Evolutionary conservation across 805 yeast genomes (phyloP).

Genomic region (Candida taoyuanica): DNA sequence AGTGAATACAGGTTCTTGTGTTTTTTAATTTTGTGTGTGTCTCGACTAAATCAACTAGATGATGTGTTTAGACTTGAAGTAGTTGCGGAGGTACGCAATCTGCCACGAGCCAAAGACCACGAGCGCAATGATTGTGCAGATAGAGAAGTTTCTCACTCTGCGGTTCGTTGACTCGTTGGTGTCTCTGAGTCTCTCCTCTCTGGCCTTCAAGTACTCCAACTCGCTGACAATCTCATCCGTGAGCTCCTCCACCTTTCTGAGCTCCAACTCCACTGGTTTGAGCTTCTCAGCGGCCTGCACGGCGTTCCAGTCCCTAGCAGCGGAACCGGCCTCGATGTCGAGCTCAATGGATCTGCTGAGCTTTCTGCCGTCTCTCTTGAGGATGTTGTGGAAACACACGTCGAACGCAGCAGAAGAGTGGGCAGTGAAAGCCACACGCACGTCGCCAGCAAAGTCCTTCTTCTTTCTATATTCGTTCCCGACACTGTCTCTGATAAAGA

Average conservation of each 20-base stretch:
- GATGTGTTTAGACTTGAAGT: constrained; percentile 83
- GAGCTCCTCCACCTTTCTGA: constrained; percentile 81
- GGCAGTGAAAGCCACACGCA: constrained; percentile 79
- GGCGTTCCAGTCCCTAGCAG: constrained; percentile 97
- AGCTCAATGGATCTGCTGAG: constrained; percentile 72
- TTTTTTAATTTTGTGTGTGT: not conserved
- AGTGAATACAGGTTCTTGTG: not conserved
- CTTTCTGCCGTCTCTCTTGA: constrained; percentile 38
- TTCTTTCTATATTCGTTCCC: constrained; percentile 84
- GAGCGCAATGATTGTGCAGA: constrained; percentile 62
- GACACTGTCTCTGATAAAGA: constrained; percentile 65
- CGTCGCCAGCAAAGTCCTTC: constrained; percentile 68
- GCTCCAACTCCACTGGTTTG: constrained; percentile 87
- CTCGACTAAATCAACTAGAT: constrained; percentile 38
- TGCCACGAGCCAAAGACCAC: constrained; percentile 88
- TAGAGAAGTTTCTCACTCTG: constrained; percentile 85
- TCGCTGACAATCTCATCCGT: constrained; percentile 78
- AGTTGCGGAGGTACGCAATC: constrained; percentile 83
- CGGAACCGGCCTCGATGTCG: constrained; percentile 92
- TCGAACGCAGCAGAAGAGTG: constrained; percentile 82
- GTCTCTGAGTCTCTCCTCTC: constrained; percentile 92
- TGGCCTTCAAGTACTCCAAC: constrained; percentile 73
- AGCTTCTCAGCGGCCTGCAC: constrained; percentile 89
- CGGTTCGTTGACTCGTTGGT: constrained; percentile 95
- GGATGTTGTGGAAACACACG: constrained; percentile 77